These are phyloP conservation scores for Paxillus involutus DNA, from an alignment of 768 basidiomycete genomes.

Conservation along the genomic window DNA sequence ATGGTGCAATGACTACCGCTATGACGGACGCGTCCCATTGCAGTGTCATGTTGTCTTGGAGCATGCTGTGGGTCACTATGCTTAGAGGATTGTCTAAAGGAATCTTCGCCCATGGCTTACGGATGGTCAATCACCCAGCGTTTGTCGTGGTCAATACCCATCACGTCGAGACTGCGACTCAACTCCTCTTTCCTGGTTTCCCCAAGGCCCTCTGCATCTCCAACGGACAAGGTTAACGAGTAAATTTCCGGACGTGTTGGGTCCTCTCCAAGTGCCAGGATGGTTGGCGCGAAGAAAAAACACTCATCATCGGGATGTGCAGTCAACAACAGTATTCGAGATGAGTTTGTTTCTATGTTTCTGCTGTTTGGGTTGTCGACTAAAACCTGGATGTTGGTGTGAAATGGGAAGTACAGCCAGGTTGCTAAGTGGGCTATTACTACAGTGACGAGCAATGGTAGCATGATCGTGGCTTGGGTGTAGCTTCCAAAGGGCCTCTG, in stretches of 20 bases:
- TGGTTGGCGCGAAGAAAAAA: slow-evolving; percentile 90
- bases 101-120: slow-evolving; percentile 39
- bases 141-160: slow-evolving; percentile 58
- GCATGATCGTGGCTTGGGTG: slow-evolving; percentile 5
- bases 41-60: slow-evolving; percentile 73
- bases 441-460: slow-evolving; percentile 15
- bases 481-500: too few relatives aligned
- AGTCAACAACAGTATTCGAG: slow-evolving; percentile 65
- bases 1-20: slow-evolving; percentile 56
- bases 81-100: slow-evolving; percentile 9
- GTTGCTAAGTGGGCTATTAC: slow-evolving; percentile 18
- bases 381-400: slow-evolving; percentile 22
- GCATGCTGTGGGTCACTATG: slow-evolving; percentile 41
- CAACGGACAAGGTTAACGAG: slow-evolving; percentile 74
- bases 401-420: slow-evolving; percentile 24
- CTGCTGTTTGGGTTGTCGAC: slow-evolving; percentile 3
- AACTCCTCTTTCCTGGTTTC: slow-evolving; percentile 58
- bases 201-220: slow-evolving; percentile 81
- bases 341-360: neutral
- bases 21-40: slow-evolving; percentile 65
- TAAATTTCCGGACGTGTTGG: slow-evolving; percentile 37
- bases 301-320: slow-evolving; percentile 96
- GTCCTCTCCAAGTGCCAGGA: slow-evolving; percentile 49
- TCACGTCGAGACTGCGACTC: slow-evolving; percentile 56
- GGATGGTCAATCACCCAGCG: slow-evolving; percentile 68